Evolutionary conservation across 192 early-diverging fungal genomes (phyloP).

Genomic region (Linderina pennispora): DNA sequence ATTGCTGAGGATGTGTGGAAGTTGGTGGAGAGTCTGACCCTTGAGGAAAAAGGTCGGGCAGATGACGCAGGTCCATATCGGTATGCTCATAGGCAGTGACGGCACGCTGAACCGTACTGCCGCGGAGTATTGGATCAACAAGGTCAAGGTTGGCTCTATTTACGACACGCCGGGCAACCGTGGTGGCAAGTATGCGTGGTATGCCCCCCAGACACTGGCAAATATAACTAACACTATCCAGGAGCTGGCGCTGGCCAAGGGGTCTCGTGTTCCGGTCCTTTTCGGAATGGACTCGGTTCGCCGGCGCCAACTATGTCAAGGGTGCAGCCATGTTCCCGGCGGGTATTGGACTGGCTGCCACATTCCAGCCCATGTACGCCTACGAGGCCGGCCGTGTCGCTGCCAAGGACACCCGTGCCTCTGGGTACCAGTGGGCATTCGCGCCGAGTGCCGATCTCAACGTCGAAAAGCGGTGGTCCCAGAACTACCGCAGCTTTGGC

Average conservation of each 20-base stretch:
- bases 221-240: constrained; percentile 50
- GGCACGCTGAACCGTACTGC: constrained; percentile 51
- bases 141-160: constrained; percentile 57
- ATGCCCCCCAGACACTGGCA: constrained; percentile 45
- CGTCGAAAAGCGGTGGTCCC: constrained; percentile 55
- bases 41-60: constrained; percentile 60
- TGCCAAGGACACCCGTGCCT: constrained; percentile 58
- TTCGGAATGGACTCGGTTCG: constrained; percentile 62
- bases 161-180: constrained; percentile 56
- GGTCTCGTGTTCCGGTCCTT: constrained; percentile 51
- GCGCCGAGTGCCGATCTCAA: constrained; percentile 52
- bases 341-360: constrained; percentile 52
- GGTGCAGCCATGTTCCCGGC: constrained; percentile 55
- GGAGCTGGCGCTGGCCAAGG: constrained; percentile 44
- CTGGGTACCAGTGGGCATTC: constrained; percentile 61
- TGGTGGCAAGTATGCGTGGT: constrained; percentile 43
- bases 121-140: constrained; percentile 50
- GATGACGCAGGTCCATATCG: constrained; percentile 59
- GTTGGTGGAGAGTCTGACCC: constrained; percentile 44
- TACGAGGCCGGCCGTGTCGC: constrained; percentile 54
- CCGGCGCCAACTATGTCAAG: constrained; percentile 61
- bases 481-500: constrained; percentile 53
- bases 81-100: constrained; percentile 46
- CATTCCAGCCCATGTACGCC: constrained; percentile 51
- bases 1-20: constrained; percentile 46